These are phyloP conservation scores for Sphaerulina musiva DNA, from an alignment of 2,329 filamentous ascomycete genomes.

Conservation along the genomic window DNA sequence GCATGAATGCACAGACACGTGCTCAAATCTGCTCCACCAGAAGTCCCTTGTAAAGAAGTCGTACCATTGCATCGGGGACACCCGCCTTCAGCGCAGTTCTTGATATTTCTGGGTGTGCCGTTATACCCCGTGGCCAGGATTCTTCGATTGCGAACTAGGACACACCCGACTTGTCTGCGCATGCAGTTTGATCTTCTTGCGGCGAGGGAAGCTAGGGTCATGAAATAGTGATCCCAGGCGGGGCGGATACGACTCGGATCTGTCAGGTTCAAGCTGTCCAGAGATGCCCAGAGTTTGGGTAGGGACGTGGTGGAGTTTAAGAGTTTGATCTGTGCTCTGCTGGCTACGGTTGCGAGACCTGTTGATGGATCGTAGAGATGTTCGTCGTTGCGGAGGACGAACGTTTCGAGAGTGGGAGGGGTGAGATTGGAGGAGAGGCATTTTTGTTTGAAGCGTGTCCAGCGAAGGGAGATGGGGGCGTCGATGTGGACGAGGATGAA, in stretches of 20 bases:
- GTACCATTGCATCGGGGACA: conserved; percentile 74
- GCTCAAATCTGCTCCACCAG: conserved; percentile 65
- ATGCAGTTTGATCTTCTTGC: conserved; percentile 93
- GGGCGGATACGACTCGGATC: conserved; percentile 76
- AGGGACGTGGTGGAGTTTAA: conserved; percentile 76
- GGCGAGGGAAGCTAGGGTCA: conserved; percentile 88
- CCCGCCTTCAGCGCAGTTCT: conserved; percentile 88
- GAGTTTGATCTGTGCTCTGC: conserved; percentile 74
- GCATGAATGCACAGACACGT: conserved; percentile 97
- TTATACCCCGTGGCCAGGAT: conserved; percentile 97
- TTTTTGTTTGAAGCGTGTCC: conserved; percentile 64
- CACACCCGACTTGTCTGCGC: conserved; percentile 93
- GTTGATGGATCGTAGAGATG: conserved; percentile 63
- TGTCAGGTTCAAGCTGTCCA: conserved; percentile 68
- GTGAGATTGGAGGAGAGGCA: conserved; percentile 42
- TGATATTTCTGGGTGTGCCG: conserved; percentile 82
- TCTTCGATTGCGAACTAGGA: conserved; percentile 75
- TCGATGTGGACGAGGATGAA: conserved; percentile 90
- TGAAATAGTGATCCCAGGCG: conserved; percentile 96
- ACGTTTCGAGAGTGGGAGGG: conserved; percentile 52
- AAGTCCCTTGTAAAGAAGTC: conserved; percentile 37
- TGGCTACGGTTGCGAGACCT: conserved; percentile 69
- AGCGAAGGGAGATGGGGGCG: conserved; percentile 77
- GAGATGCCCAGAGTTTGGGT: conserved; percentile 62
- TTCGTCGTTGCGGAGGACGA: conserved; percentile 59